Evolutionary conservation across 306 rosid species (phyloP), one percentile per base, ranked within the genome.

Genomic region (Medicago lupulina): DNA sequence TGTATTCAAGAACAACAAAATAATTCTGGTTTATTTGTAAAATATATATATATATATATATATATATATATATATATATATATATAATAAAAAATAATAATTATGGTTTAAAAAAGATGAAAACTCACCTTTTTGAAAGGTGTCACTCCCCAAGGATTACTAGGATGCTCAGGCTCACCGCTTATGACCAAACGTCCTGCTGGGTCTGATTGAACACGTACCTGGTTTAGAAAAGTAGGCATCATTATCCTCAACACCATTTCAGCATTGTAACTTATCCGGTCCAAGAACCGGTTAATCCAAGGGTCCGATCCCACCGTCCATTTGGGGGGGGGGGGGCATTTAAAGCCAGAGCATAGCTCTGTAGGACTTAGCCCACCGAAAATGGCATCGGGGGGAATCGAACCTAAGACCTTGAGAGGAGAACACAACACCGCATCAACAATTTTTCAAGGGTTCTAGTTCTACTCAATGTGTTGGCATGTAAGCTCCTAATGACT

Each of bases 71-170:
- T n/a, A n/a, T n/a, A n/a, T n/a, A n/a, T n/a, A n/a, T n/a, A n/a
- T n/a, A n/a, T n/a, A n/a, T n/a, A n/a, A n/a, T n/a, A n/a, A n/a
- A n/a, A n/a, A n/a, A n/a, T n/a, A n/a, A n/a, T n/a, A n/a, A 61
- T 0, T 7, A 53, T 47, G 14, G 41, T 9, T 15, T n/a, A 58
- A 57, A 21, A 12, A 5, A 6, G 39, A 43, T 17, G 34, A 63
- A 64, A 69, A 19, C 34, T 0, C n/a, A 85, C 99, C 98, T 96
- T 96, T 76, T 88, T 92, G 86, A 92, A 96, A 79, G 99, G 90
- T 36, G 99, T 90, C 50, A 96, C 99, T 21, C 99, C 99, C 99
- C 99, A 96, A 23, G 98, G 98, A 79, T 96, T 96, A 79, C 89
- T 87, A 19, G 81, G 84, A 84, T 90, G 93, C 85, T 89, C 99